Conservation (phyloP, 768 basidiomycete genomes). For the Ramaria rubella region DNA sequence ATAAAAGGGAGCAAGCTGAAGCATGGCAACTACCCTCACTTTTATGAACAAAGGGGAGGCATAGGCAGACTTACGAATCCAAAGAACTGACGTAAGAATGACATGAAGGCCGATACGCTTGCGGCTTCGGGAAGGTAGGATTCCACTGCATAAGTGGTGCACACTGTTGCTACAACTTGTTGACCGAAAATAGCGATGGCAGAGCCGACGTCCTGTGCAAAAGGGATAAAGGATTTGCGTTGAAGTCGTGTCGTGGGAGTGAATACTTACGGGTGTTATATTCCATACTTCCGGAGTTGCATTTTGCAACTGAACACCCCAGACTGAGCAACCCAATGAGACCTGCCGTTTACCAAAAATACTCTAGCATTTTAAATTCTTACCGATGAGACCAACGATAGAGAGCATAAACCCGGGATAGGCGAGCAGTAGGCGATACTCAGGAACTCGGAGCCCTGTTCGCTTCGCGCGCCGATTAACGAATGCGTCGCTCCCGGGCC, state of each 20-base stretch:
- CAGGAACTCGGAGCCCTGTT: slow-evolving; percentile 17
- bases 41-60: background rate
- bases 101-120: background rate
- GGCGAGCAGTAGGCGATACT: slow-evolving; percentile 15
- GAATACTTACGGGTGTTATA: slow-evolving; percentile 5
- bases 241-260: background rate
- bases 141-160: slow-evolving; percentile 1
- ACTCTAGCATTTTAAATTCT: background rate
- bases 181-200: slow-evolving; percentile 1
- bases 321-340: background rate
- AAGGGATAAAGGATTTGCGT: background rate
- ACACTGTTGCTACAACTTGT: slow-evolving; percentile 3
- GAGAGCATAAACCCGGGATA: slow-evolving; percentile 17
- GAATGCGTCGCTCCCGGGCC: slow-evolving; percentile 15
- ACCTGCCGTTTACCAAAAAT: no score
- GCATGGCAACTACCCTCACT: background rate
- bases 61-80: background rate
- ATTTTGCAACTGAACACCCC: slow-evolving; percentile 5
- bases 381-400: slow-evolving; percentile 11
- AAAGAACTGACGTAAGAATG: background rate
- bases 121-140: background rate
- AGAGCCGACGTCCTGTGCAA: slow-evolving; percentile 1
- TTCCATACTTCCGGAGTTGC: background rate
- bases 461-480: slow-evolving; percentile 14
- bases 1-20: slow-evolving; percentile 1